phyloP scores from a whole-genome alignment of 2,329 filamentous ascomycete genomes.

The Microascus cirrosus region DNA sequence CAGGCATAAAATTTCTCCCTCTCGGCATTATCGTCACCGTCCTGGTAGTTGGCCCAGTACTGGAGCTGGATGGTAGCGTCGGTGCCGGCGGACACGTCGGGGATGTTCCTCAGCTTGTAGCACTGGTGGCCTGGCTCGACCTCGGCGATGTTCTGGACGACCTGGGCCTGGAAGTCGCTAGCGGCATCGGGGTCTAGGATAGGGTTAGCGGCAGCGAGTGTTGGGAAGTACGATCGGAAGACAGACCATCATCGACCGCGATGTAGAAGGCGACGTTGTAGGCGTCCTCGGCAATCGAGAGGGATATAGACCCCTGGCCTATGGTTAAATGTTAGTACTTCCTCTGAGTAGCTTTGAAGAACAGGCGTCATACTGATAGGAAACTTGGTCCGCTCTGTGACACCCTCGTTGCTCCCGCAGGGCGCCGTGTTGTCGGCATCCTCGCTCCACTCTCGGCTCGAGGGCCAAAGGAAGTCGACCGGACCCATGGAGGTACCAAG shows the following conservation, averaged over 20 bases:
- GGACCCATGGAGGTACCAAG: constrained; percentile 42
- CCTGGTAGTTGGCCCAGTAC: constrained; percentile 23
- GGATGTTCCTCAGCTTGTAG: constrained; percentile 17
- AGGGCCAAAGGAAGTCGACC: constrained; percentile 43
- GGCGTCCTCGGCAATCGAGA: constrained; percentile 2
- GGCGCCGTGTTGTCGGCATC: constrained; percentile 38
- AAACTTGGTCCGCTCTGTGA: constrained; percentile 36
- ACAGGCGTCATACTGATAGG: constrained; percentile 28
- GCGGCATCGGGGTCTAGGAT: constrained; percentile 16
- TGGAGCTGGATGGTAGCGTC: constrained; percentile 29
- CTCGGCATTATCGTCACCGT: constrained; percentile 9
- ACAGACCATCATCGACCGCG: constrained; percentile 34
- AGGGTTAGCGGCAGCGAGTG: neutral
- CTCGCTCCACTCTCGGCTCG: constrained; percentile 36
- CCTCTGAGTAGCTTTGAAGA: neutral
- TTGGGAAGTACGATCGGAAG: neutral
- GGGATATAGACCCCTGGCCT: constrained; percentile 1
- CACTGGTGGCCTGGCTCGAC: constrained; percentile 27
- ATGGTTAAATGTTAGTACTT: neutral
- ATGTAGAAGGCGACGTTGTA: constrained; percentile 19
- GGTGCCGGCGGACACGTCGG: constrained; percentile 16
- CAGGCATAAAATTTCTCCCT: constrained; percentile 25
- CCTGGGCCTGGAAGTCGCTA: constrained; percentile 19
- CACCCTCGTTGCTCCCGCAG: constrained; percentile 34
- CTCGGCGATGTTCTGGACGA: constrained; percentile 15